These are phyloP conservation scores for Candida sithepensis DNA, from an alignment of 805 yeast species.

Conservation along the genomic window DNA sequence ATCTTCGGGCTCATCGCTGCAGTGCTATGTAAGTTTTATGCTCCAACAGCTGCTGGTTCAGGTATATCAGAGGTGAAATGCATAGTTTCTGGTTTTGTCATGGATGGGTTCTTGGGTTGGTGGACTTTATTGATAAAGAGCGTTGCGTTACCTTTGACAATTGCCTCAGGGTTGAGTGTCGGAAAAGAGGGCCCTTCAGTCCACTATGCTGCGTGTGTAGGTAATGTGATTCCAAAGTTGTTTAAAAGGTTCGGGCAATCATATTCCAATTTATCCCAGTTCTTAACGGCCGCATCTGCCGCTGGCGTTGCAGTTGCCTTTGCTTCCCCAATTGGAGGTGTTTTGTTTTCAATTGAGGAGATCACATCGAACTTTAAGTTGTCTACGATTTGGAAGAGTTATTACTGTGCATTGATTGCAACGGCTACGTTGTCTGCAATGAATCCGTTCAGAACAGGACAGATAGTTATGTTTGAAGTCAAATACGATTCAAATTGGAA, in stretches of 20 bases:
- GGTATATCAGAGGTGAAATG: constrained; percentile 97
- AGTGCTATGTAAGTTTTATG: constrained; percentile 59
- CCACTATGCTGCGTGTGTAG: constrained; percentile 97
- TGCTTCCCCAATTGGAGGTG: constrained; percentile 97
- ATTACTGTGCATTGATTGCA: constrained; percentile 86
- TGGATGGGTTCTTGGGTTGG: constrained; percentile 72
- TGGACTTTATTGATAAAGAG: constrained; percentile 73
- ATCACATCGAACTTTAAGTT: constrained; percentile 72
- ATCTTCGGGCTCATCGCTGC: constrained; percentile 65
- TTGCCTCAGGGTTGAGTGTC: constrained; percentile 87
- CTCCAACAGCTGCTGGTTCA: constrained; percentile 94
- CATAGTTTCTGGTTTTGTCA: constrained; percentile 84
- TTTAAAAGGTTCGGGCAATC: constrained; percentile 43
- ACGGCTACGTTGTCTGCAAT: constrained; percentile 74
- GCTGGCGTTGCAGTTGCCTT: constrained; percentile 99
- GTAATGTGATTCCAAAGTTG: constrained; percentile 64
- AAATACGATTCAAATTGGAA: constrained; percentile 85
- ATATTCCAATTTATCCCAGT: constrained; percentile 47
- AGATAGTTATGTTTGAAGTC: constrained; percentile 90
- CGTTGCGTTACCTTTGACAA: constrained; percentile 81
- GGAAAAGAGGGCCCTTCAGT: constrained; percentile 99
- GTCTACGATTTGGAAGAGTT: constrained; percentile 84
- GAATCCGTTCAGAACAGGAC: constrained; percentile 94
- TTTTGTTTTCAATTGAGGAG: constrained; percentile 88
- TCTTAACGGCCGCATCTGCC: constrained; percentile 86